A percentile compares a stretch with the other conserved stretches of the same genome.
phyloP scores from a whole-genome alignment of 495 filamentous ascomycete species.

The Hypoxylon fuscum region DNA sequence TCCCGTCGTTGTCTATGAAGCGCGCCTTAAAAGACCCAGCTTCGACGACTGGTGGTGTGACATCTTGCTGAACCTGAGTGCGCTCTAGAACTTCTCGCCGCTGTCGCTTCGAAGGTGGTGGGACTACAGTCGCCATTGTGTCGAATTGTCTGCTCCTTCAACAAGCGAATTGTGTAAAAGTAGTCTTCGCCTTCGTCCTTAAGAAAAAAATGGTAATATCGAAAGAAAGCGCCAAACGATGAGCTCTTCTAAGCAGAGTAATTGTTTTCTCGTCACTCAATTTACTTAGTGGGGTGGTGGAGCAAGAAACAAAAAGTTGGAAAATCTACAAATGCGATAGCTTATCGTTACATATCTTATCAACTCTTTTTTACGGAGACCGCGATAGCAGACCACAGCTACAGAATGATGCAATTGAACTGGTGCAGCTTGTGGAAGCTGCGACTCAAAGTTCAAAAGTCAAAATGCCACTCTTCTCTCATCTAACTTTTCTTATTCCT shows the following conservation, averaged over 20 bases:
- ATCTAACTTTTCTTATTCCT: too few relatives aligned
- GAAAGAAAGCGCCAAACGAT: neutral
- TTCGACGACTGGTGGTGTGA: slow-evolving; percentile 72
- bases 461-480: too few relatives aligned
- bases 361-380: neutral
- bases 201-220: too few relatives aligned
- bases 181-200: neutral
- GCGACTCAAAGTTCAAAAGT: too few relatives aligned
- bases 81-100: slow-evolving; percentile 78
- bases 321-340: slow-evolving; percentile 27
- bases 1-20: slow-evolving; percentile 84
- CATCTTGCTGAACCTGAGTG: slow-evolving; percentile 77
- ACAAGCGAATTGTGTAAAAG: neutral
- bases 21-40: slow-evolving; percentile 84
- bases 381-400: neutral
- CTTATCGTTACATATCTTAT: slow-evolving; percentile 39
- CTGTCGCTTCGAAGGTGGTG: slow-evolving; percentile 92
- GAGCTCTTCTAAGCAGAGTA: too few relatives aligned
- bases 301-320: slow-evolving; percentile 30
- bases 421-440: too few relatives aligned
- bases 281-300: slow-evolving; percentile 30
- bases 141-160: neutral
- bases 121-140: slow-evolving; percentile 85
- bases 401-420: too few relatives aligned
- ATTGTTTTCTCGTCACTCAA: neutral